phyloP scores from a whole-genome alignment of 2,329 filamentous ascomycete genomes.

The Hypoxylon sp. region DNA sequence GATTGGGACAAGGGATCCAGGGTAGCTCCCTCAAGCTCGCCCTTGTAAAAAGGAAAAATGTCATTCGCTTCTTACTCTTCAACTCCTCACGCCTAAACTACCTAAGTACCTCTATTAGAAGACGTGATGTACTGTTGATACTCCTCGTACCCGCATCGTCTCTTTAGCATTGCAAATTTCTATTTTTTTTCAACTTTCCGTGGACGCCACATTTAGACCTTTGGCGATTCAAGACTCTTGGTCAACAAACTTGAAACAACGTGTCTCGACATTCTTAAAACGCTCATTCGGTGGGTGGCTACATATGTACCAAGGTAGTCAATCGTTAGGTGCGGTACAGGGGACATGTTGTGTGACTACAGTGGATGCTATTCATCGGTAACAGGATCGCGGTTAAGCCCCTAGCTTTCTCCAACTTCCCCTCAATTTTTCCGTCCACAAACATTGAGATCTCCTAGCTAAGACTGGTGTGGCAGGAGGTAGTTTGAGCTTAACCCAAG shows the following conservation, averaged over 20 bases:
- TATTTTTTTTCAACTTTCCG: background rate
- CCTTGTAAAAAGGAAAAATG: no score
- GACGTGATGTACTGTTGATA: background rate
- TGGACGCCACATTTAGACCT: background rate
- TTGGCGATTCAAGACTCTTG: background rate
- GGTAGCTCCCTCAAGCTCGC: no score
- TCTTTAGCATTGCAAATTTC: no score
- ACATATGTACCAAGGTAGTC: no score
- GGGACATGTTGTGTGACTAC: background rate
- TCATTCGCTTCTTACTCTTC: no score
- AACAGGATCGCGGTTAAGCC: background rate
- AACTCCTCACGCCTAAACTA: no score
- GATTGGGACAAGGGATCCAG: background rate
- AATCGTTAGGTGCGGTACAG: no score
- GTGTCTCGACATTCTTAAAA: no score
- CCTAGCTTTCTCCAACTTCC: slow-evolving; percentile 46
- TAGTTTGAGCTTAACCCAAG: slow-evolving; percentile 28
- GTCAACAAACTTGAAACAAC: background rate
- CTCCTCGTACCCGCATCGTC: background rate
- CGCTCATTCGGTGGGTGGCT: no score
- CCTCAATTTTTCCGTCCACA: slow-evolving; percentile 56
- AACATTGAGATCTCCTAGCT: background rate
- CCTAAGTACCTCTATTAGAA: no score
- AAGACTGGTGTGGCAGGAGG: slow-evolving; percentile 29
- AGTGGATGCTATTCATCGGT: background rate